Conservation (phyloP, 177 flowering plant species). For the Vitis hybrid region DNA sequence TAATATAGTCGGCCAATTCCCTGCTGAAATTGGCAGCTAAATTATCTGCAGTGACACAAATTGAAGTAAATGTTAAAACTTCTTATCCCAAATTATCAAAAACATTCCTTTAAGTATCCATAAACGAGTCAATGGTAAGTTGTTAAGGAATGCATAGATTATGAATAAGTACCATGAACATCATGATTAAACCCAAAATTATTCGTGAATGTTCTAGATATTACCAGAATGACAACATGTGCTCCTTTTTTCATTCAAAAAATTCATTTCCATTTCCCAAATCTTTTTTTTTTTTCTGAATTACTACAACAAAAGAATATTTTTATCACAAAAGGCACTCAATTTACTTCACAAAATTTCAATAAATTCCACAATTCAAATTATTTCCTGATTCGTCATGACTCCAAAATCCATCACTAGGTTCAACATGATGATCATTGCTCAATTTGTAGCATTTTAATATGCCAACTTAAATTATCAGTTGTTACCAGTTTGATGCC, state of each 20-base stretch:
- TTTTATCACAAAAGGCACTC: not conserved
- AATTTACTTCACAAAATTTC: not conserved
- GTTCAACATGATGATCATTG: not conserved
- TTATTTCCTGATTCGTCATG: too few species aligned
- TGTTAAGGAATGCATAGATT: too few species aligned
- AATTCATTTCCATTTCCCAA: too few species aligned
- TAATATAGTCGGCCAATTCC: slow-evolving; percentile 94
- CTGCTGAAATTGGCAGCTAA: slow-evolving; percentile 97
- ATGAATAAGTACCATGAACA: too few species aligned
- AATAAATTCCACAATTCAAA: not conserved
- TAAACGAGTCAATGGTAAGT: too few species aligned
- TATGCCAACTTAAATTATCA: not conserved
- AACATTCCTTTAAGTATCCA: too few species aligned
- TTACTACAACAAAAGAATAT: too few species aligned
- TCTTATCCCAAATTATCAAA: too few species aligned
- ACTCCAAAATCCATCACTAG: too few species aligned
- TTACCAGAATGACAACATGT: not conserved
- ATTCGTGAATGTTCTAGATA: not conserved
- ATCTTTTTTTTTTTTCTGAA: too few species aligned
- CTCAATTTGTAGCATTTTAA: not conserved
- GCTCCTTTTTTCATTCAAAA: too few species aligned
- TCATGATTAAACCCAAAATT: not conserved
- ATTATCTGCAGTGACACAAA: slow-evolving; percentile 63
- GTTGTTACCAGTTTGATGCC: not conserved
- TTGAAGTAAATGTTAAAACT: slow-evolving; percentile 5